These are phyloP conservation scores for Lodderomyces orthopsilosis DNA, from an alignment of 1,139 yeast genomes.

Conservation along the genomic window DNA sequence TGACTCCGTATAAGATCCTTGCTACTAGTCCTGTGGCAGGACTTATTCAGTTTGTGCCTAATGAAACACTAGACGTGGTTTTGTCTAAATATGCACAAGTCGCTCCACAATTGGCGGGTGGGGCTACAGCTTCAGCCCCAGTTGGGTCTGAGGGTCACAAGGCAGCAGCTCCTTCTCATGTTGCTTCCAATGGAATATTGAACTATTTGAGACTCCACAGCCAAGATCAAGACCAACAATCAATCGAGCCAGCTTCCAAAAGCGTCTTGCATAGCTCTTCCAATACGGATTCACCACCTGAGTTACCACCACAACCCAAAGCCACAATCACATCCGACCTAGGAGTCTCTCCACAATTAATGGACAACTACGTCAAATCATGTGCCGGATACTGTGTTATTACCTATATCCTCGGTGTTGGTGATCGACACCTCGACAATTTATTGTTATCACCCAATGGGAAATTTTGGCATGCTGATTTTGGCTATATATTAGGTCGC, in stretches of 20 bases:
- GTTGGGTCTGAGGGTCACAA: not conserved
- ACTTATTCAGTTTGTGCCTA: constrained; percentile 87
- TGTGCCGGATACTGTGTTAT: constrained; percentile 98
- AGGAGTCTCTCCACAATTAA: constrained; percentile 71
- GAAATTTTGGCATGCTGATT: constrained; percentile 94
- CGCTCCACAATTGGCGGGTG: constrained; percentile 5
- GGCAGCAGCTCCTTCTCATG: not conserved
- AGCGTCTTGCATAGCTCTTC: constrained; percentile 25
- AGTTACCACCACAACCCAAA: constrained; percentile 18
- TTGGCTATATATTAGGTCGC: constrained; percentile 92
- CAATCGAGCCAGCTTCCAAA: constrained; percentile 26
- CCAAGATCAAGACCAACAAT: constrained; percentile 44
- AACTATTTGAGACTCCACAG: constrained; percentile 68
- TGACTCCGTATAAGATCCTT: constrained; percentile 85
- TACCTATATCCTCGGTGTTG: constrained; percentile 91
- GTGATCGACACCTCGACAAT: constrained; percentile 95
- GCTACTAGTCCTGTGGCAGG: constrained; percentile 94
- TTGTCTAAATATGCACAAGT: constrained; percentile 57
- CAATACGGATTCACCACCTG: constrained; percentile 4
- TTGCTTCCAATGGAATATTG: constrained; percentile 55
- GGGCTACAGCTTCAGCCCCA: constrained; percentile 1
- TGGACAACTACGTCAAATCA: constrained; percentile 93
- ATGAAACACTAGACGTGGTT: constrained; percentile 84
- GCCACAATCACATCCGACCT: constrained; percentile 50
- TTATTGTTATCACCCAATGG: constrained; percentile 71